These are phyloP conservation scores for Dacryopinax spathularia DNA, from an alignment of 768 basidiomycete genomes.

Conservation along the genomic window DNA sequence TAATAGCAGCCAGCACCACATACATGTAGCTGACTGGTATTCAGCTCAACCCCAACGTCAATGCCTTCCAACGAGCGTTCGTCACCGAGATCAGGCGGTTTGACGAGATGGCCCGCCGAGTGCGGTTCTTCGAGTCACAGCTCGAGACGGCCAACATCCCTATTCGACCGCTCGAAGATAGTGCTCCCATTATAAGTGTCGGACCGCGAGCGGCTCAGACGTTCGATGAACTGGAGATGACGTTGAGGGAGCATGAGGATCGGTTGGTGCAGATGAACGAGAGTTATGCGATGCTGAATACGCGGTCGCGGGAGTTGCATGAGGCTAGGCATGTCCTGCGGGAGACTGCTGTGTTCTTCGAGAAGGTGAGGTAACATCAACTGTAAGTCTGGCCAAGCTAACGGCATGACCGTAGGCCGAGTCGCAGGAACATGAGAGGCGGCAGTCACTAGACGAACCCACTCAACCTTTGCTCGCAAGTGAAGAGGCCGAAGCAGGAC, in stretches of 20 bases:
- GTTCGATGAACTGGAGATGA: conserved; percentile 83
- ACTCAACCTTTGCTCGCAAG: conserved; percentile 81
- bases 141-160: conserved; percentile 76
- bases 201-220: conserved; percentile 88
- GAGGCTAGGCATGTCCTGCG: conserved; percentile 89
- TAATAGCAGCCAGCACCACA: neutral
- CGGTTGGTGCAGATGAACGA: conserved; percentile 82
- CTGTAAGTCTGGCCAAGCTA: neutral
- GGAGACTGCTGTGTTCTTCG: conserved; percentile 94
- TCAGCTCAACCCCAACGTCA: conserved; percentile 85
- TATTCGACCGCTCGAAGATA: conserved; percentile 74
- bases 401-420: conserved; percentile 42
- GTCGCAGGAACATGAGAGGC: conserved; percentile 59
- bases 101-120: conserved; percentile 90
- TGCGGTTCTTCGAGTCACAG: conserved; percentile 76
- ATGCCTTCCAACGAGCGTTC: conserved; percentile 96
- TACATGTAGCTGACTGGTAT: conserved; percentile 2
- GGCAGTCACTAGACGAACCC: conserved; percentile 83
- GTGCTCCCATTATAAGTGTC: conserved; percentile 70
- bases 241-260: conserved; percentile 71
- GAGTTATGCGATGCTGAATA: conserved; percentile 76
- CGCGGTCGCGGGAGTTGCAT: conserved; percentile 68
- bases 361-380: conserved; percentile 39
- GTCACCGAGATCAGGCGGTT: conserved; percentile 88
- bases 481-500: conserved; percentile 57